Conservation (phyloP, 2,329 filamentous ascomycete genomes). For the Exophiala calicioides region DNA sequence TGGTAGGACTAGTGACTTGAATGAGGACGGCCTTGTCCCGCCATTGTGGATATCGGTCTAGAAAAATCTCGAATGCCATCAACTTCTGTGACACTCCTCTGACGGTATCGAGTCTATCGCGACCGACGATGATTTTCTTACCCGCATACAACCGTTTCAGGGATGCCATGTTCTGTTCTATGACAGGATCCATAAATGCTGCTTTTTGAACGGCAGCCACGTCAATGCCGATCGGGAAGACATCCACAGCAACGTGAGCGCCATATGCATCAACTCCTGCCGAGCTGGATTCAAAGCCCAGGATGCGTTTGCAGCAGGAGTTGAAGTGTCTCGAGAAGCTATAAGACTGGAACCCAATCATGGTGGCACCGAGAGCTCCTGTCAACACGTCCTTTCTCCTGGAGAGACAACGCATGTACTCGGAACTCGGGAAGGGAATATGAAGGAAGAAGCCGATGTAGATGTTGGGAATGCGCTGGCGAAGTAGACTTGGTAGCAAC, state of each 20-base stretch:
- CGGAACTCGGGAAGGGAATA: constrained; percentile 91
- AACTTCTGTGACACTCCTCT: constrained; percentile 94
- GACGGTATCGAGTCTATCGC: constrained; percentile 90
- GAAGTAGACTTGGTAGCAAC: constrained; percentile 82
- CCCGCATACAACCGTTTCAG: constrained; percentile 78
- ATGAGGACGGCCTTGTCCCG: constrained; percentile 88
- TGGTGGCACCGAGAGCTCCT: constrained; percentile 84
- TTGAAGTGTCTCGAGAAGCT: constrained; percentile 94
- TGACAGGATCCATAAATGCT: constrained; percentile 70
- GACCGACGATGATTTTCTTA: constrained; percentile 92
- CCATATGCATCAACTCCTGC: constrained; percentile 87
- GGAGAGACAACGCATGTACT: constrained; percentile 86
- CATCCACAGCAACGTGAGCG: constrained; percentile 82
- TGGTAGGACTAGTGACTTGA: constrained; percentile 88
- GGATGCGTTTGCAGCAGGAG: constrained; percentile 86
- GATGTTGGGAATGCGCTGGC: constrained; percentile 81
- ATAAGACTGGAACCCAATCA: constrained; percentile 93
- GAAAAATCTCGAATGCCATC: constrained; percentile 88
- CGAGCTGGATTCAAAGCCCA: constrained; percentile 85
- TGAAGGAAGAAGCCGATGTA: constrained; percentile 96
- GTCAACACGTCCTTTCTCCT: constrained; percentile 87
- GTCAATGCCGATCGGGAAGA: constrained; percentile 94
- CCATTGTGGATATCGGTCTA: constrained; percentile 90
- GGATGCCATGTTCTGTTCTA: constrained; percentile 69
- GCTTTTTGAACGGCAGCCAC: constrained; percentile 73